Conservation (phyloP, 768 basidiomycete genomes). For the Mycena kentingensis region DNA sequence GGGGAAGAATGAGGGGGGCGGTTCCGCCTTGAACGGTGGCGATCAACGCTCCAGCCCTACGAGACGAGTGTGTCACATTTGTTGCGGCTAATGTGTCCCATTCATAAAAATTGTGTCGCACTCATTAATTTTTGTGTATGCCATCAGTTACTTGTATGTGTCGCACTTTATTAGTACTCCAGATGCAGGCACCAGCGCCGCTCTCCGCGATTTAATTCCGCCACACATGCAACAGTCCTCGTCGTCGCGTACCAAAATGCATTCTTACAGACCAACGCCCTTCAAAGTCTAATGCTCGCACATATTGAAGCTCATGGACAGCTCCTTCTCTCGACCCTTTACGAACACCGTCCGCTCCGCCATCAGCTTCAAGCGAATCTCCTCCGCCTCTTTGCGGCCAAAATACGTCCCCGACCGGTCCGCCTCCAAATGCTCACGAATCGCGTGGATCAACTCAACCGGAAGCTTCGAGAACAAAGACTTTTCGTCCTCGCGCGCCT, state of each 20-base stretch:
- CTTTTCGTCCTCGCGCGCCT: neutral
- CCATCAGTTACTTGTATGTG: no score
- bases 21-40: no score
- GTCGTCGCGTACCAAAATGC: slow-evolving; percentile 38
- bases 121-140: no score
- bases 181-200: slow-evolving; percentile 34
- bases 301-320: slow-evolving; percentile 12
- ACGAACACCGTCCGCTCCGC: slow-evolving; percentile 22
- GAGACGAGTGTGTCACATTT: no score
- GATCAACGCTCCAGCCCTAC: no score
- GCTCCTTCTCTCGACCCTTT: neutral
- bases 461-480: slow-evolving; percentile 8
- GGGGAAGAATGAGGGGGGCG: no score
- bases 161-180: no score
- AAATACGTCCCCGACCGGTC: neutral
- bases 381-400: slow-evolving; percentile 11
- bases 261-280: no score
- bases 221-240: slow-evolving; percentile 43
- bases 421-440: neutral
- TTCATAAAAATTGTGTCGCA: no score
- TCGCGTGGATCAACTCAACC: slow-evolving; percentile 5
- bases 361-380: slow-evolving; percentile 20
- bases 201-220: slow-evolving; percentile 50
- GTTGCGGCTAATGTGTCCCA: no score
- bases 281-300: slow-evolving; percentile 15